These are phyloP conservation scores for Thielaviopsis punctulata DNA, from an alignment of 2,329 filamentous ascomycete species.

Conservation along the genomic window DNA sequence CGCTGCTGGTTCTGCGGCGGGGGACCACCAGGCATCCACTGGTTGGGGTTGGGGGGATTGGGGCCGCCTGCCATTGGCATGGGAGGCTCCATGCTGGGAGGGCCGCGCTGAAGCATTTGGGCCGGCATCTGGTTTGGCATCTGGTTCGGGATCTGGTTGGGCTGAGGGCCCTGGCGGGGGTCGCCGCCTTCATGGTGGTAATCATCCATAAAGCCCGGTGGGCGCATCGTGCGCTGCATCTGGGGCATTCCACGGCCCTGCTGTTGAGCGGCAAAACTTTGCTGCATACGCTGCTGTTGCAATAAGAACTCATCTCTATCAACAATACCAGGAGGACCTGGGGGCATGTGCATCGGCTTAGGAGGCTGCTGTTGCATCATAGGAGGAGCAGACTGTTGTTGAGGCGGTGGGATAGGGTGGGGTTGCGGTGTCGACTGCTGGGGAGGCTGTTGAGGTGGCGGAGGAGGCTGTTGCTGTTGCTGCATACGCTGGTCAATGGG, in stretches of 20 bases:
- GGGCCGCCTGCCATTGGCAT: slow-evolving; percentile 25
- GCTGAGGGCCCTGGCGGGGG: slow-evolving; percentile 28
- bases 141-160: slow-evolving; percentile 17
- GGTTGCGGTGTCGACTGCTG: slow-evolving; percentile 13
- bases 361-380: slow-evolving; percentile 12
- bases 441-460: slow-evolving; percentile 17
- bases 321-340: neutral
- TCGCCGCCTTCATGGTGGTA: slow-evolving; percentile 34
- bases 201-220: slow-evolving; percentile 37
- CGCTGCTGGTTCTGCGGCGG: slow-evolving; percentile 19
- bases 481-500: slow-evolving; percentile 34
- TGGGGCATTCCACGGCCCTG: slow-evolving; percentile 6
- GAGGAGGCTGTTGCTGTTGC: slow-evolving; percentile 30
- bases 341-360: slow-evolving; percentile 8
- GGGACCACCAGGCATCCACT: slow-evolving; percentile 31
- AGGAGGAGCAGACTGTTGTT: slow-evolving; percentile 11
- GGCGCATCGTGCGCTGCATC: slow-evolving; percentile 24
- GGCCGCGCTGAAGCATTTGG: slow-evolving; percentile 48
- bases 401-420: slow-evolving; percentile 17
- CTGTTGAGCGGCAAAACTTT: slow-evolving; percentile 9
- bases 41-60: slow-evolving; percentile 26
- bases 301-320: slow-evolving; percentile 12
- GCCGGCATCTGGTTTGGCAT: slow-evolving; percentile 27
- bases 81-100: slow-evolving; percentile 41
- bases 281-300: slow-evolving; percentile 21